A percentile compares a stretch with the other conserved stretches of the same genome.
phyloP scores from a whole-genome alignment of 2,329 filamentous ascomycete genomes.

The Colletotrichum orbiculare region DNA sequence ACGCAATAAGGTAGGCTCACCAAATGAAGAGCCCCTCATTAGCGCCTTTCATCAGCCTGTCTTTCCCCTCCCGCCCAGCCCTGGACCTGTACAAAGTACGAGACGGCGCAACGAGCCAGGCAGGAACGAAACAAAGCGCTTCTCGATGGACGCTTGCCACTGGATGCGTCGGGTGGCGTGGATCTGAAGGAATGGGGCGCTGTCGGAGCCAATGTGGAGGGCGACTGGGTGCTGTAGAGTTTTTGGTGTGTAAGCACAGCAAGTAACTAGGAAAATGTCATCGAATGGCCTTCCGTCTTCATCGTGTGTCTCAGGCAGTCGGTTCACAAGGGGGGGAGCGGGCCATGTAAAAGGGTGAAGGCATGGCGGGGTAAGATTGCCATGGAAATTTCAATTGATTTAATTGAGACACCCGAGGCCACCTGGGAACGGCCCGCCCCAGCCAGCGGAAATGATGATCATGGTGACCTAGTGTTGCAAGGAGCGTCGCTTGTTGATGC shows the following conservation, averaged over 20 bases:
- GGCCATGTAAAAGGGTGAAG: constrained; percentile 5
- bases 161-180: constrained; percentile 14
- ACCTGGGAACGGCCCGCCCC: constrained; percentile 28
- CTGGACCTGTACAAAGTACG: not conserved
- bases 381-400: constrained; percentile 26
- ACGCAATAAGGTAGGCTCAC: not conserved
- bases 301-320: too few relatives aligned
- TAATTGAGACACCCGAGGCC: constrained; percentile 32
- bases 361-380: constrained; percentile 32
- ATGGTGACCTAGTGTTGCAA: constrained; percentile 4
- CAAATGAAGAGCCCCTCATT: constrained; percentile 18
- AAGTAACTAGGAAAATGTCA: constrained; percentile 17
- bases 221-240: not conserved
- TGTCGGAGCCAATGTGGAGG: not conserved
- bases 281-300: constrained; percentile 7
- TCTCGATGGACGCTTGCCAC: not conserved
- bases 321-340: too few relatives aligned
- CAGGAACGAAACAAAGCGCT: constrained; percentile 8
- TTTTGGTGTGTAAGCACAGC: constrained; percentile 27
- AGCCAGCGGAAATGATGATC: constrained; percentile 21
- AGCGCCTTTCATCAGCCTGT: constrained; percentile 29
- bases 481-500: not conserved
- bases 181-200: constrained; percentile 9
- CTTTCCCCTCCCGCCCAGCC: not conserved
- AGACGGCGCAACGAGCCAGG: not conserved